Base-by-base conservation (phyloP, 345 rosid species). In the Erodium maritimum region DNA sequence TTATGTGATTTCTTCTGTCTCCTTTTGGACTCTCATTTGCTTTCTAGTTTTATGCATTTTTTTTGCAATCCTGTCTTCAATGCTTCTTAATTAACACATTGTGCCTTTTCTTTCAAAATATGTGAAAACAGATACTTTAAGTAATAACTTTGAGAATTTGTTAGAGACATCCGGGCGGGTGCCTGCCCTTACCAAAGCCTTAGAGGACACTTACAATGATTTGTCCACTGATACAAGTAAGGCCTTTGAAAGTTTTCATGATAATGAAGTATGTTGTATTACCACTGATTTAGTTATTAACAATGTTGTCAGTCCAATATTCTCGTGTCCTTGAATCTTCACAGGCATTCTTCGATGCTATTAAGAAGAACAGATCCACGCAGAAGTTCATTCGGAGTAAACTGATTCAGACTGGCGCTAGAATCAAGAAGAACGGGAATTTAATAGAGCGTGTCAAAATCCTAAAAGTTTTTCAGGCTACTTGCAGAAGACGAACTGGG, bases 401-500 rank as follows among this genome's bases (percentile, higher is more conserved):
- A 73, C 64, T 93, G 77, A 61, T 61, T 60, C 78, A 83, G 58
- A 78, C 83, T 75, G 89, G 85, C 67, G 81, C 89, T 60, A 83
- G 83, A 65, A 81, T 85, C 54, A 94, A 80, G 86, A 84, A 82
- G 83, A 89, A 82, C 73, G 75, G 80, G 80, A 77, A 83, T 73
- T 71, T 83, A 80, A 78, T 60, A 77, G 76, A 85, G 50, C 85
- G 89, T 56, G 82, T 89, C 60, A 75, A 80, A 68, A 71, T 80
- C 59, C 77, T 93, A 24, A 79, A 75, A 71, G 85, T 83, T 60
- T 82, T 89, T 67, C 94, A 83, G 77, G 73, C 70, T 69, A 67
- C 82, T 70, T 82, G 99, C 78, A 83, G 76, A 76, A 76, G 65
- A 60, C 67, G 63, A 60, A 79, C 89, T 21, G 89, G 85, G 50